These are phyloP conservation scores for Xerocomus brunneocitrinus DNA, from an alignment of 768 basidiomycete genomes.

Conservation along the genomic window DNA sequence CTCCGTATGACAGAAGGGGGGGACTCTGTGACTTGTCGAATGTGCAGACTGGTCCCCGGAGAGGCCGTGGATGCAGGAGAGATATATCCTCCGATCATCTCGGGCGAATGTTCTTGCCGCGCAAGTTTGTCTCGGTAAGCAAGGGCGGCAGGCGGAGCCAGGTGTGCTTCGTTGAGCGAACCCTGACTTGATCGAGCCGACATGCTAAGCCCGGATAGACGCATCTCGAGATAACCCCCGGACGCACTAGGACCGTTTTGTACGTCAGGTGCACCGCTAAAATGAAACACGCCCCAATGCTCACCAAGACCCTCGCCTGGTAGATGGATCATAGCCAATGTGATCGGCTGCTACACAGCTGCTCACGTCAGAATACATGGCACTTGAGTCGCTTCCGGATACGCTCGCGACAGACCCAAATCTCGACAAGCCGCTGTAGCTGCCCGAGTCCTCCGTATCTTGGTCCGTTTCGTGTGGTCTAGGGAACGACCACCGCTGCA, in stretches of 20 bases:
- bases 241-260: slow-evolving; percentile 23
- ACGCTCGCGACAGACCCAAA: slow-evolving; percentile 61
- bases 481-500: slow-evolving; percentile 43
- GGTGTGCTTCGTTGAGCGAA: slow-evolving; percentile 28
- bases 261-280: slow-evolving; percentile 25
- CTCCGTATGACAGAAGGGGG: slow-evolving; percentile 20
- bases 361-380: slow-evolving; percentile 44
- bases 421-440: slow-evolving; percentile 45
- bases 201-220: slow-evolving; percentile 30
- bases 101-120: slow-evolving; percentile 19
- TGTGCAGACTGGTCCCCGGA: slow-evolving; percentile 34
- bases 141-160: slow-evolving; percentile 17
- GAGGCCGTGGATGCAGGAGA: slow-evolving; percentile 45
- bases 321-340: slow-evolving; percentile 30
- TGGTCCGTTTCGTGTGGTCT: slow-evolving; percentile 38
- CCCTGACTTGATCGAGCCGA: slow-evolving; percentile 30
- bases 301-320: slow-evolving; percentile 32
- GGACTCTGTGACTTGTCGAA: slow-evolving; percentile 22
- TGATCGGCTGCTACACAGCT: slow-evolving; percentile 32
- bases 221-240: slow-evolving; percentile 27
- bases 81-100: slow-evolving; percentile 32
- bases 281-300: slow-evolving; percentile 7
- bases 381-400: slow-evolving; percentile 56
- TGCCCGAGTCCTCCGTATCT: slow-evolving; percentile 50
- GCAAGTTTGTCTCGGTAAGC: slow-evolving; percentile 25